A percentile compares a stretch with the other conserved stretches of the same genome.
Evolutionary conservation across 495 filamentous ascomycete species (phyloP).

Genomic region (Aspergillus kassunensis): DNA sequence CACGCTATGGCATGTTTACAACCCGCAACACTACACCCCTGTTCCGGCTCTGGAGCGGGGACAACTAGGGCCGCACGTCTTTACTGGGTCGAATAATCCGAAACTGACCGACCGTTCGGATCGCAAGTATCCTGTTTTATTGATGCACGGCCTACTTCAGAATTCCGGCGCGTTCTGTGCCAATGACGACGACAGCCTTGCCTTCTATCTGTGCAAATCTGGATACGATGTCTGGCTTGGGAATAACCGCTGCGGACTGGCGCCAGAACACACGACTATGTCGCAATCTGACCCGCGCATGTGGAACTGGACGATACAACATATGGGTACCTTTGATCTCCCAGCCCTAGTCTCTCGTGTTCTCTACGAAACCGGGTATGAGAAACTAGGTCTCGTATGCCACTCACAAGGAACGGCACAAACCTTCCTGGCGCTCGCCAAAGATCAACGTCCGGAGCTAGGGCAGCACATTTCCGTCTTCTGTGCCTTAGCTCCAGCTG

Average conservation of each 20-base stretch:
- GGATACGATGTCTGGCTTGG: conserved; percentile 98
- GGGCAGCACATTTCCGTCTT: conserved; percentile 84
- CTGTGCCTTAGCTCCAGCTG: conserved; percentile 87
- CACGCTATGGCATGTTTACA: conserved; percentile 82
- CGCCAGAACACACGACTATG: conserved; percentile 69
- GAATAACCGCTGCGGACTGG: conserved; percentile 88
- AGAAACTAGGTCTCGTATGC: conserved; percentile 75
- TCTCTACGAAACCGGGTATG: conserved; percentile 75
- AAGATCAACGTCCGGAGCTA: conserved; percentile 86
- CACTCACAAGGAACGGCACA: conserved; percentile 94
- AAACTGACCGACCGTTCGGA: conserved; percentile 24
- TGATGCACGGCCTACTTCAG: conserved; percentile 88
- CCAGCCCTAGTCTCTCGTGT: conserved; percentile 82
- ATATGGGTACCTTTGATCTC: conserved; percentile 92
- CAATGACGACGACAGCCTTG: conserved; percentile 85
- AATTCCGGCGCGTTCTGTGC: conserved; percentile 82
- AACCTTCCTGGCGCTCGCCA: conserved; percentile 83
- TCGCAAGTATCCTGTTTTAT: conserved; percentile 78
- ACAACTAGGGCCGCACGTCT: conserved; percentile 31
- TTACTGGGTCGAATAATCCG: conserved; percentile 20
- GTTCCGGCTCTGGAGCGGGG: conserved; percentile 36
- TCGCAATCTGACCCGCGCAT: conserved; percentile 77
- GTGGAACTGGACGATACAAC: conserved; percentile 96
- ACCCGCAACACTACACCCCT: conserved; percentile 67
- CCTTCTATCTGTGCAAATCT: conserved; percentile 86